Conservation (phyloP, 257 asterid species). For the Ballota nigra region DNA sequence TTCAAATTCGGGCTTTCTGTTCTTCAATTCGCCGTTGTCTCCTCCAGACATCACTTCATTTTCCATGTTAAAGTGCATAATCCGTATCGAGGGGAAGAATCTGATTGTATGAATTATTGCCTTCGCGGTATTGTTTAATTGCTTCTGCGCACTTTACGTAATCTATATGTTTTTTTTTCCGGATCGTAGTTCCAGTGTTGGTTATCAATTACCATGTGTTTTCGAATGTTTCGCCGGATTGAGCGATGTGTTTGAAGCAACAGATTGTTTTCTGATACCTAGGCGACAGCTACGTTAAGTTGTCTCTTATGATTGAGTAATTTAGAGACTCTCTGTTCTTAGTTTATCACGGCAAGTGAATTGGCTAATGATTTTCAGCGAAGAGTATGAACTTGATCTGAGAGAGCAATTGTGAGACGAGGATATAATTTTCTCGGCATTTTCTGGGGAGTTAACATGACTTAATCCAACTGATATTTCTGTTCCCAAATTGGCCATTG, state of each 20-base stretch:
- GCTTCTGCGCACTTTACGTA: neutral
- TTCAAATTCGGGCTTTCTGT: neutral
- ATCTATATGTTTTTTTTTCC: neutral
- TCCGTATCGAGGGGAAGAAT: constrained; percentile 5
- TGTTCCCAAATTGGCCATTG: neutral
- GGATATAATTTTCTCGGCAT: neutral
- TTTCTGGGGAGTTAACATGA: neutral
- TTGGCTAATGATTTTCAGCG: neutral
- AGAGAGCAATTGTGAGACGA: neutral
- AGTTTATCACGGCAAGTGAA: neutral
- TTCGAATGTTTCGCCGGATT: neutral
- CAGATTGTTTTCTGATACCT: neutral
- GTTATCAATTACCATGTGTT: neutral
- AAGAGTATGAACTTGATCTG: neutral
- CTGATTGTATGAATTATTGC: neutral
- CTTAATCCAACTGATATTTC: neutral
- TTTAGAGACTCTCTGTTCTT: neutral
- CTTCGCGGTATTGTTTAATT: neutral
- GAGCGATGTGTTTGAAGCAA: constrained; percentile 4
- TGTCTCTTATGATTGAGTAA: neutral
- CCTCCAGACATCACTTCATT: neutral
- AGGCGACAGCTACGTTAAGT: neutral
- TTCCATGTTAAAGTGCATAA: neutral
- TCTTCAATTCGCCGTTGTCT: neutral
- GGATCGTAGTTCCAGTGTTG: neutral